Evolutionary conservation across 2,329 filamentous ascomycete species (phyloP).

Genomic region (Diaporthe velutina): DNA sequence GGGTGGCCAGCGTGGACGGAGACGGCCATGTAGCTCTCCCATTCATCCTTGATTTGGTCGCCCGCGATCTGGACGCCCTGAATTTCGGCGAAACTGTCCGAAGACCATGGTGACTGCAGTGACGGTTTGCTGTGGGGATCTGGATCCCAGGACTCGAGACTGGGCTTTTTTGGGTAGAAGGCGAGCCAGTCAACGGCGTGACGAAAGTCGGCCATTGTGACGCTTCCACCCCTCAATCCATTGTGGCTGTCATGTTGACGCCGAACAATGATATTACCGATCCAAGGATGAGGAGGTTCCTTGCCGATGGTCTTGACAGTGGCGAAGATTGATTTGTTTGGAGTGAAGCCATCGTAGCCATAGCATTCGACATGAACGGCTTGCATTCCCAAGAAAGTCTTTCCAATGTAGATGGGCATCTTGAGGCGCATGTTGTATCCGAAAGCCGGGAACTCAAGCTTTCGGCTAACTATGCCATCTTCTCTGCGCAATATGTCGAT

Average conservation of each 20-base stretch:
- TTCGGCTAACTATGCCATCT: too few relatives aligned
- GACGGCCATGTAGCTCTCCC: not conserved
- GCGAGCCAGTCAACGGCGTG: not conserved
- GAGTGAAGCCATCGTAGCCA: not conserved
- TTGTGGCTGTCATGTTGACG: too few relatives aligned
- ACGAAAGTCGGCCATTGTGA: not conserved
- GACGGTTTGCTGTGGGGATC: too few relatives aligned
- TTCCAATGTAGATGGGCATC: too few relatives aligned
- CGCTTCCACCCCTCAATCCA: not conserved
- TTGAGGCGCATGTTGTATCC: not conserved
- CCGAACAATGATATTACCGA: not conserved
- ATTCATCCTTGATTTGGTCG: not conserved
- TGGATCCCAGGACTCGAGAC: not conserved
- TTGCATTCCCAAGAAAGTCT: not conserved
- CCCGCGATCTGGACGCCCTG: not conserved
- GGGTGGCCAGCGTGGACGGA: not conserved
- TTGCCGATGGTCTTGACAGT: not conserved
- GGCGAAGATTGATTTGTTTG: not conserved
- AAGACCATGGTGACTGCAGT: too few relatives aligned
- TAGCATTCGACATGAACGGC: not conserved
- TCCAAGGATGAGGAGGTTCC: not conserved
- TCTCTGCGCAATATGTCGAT: too few relatives aligned
- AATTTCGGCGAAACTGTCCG: not conserved
- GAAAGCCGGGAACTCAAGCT: fast-evolving
- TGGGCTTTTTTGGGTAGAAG: not conserved